Conservation (phyloP, 108 stramenopile genomes). For the Skeletonema potamos region DNA sequence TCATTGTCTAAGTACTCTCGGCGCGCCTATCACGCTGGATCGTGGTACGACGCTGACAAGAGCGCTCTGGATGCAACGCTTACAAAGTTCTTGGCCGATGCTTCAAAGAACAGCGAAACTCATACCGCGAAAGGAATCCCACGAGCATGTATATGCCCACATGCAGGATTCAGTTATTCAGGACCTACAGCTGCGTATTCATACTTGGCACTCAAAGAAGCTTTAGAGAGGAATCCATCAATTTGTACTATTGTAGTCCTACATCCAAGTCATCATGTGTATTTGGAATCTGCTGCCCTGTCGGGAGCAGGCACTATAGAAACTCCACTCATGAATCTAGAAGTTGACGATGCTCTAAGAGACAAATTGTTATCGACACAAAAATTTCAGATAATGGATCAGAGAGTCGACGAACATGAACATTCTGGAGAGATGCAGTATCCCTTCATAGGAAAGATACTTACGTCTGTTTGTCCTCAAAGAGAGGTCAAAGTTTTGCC, state of each 20-base stretch:
- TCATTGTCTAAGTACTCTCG: conserved; percentile 47
- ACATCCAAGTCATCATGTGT: conserved; percentile 87
- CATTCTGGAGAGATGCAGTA: conserved; percentile 92
- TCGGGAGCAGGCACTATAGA: conserved; percentile 54
- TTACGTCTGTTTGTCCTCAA: conserved; percentile 17
- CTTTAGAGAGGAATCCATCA: conserved; percentile 25
- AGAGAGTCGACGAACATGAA: conserved; percentile 67
- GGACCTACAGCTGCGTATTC: conserved; percentile 87
- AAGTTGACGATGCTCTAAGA: conserved; percentile 62
- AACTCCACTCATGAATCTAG: conserved; percentile 76
- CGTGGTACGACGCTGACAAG: conserved; percentile 68
- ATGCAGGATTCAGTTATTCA: conserved; percentile 84
- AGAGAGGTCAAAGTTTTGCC: conserved; percentile 59
- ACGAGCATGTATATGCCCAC: conserved; percentile 73
- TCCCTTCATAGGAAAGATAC: conserved; percentile 75
- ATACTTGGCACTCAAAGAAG: conserved; percentile 55
- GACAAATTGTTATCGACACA: conserved; percentile 51
- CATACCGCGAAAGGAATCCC: conserved; percentile 12
- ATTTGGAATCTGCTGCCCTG: conserved; percentile 76
- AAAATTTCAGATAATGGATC: conserved; percentile 62
- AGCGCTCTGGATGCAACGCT: conserved; percentile 45
- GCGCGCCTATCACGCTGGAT: conserved; percentile 74
- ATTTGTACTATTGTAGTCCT: conserved; percentile 46
- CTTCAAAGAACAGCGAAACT: conserved; percentile 24
- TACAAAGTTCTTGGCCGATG: conserved; percentile 45